These are phyloP conservation scores for Phytophthora multivora DNA, from an alignment of 352 stramenopile genomes.

Conservation along the genomic window DNA sequence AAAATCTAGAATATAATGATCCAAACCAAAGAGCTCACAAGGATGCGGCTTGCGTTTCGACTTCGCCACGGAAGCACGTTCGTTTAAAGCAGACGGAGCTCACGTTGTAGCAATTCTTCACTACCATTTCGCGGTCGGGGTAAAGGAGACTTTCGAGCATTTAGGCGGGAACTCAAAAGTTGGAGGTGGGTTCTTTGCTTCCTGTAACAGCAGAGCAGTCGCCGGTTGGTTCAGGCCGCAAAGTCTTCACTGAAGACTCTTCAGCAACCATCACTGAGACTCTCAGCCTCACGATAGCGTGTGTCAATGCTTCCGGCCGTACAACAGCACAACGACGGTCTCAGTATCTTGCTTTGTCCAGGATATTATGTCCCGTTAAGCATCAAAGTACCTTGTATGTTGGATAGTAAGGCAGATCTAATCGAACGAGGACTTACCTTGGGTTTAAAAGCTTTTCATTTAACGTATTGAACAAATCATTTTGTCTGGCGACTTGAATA, in stretches of 20 bases:
- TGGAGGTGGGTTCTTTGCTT: slow-evolving; percentile 10
- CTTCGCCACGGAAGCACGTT: not conserved
- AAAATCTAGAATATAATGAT: slow-evolving; percentile 1
- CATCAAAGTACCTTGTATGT: no score
- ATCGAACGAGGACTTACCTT: not conserved
- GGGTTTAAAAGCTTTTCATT: not conserved
- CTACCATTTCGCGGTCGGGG: not conserved
- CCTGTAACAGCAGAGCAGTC: slow-evolving; percentile 1
- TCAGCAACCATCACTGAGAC: no score
- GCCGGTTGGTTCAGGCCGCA: no score
- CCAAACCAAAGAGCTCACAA: no score
- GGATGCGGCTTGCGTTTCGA: not conserved
- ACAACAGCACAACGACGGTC: slow-evolving; percentile 15
- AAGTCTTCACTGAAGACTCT: no score
- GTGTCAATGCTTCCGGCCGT: slow-evolving; percentile 7
- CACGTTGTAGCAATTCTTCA: not conserved
- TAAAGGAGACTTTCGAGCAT: not conserved
- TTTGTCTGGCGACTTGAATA: not conserved
- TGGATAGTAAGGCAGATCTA: not conserved
- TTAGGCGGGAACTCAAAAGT: not conserved
- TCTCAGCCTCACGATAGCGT: slow-evolving; percentile 1
- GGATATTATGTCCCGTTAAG: not conserved
- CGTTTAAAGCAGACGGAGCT: not conserved
- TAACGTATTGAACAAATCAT: not conserved
- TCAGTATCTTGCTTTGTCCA: slow-evolving; percentile 8